Base-by-base conservation (phyloP, 768 basidiomycete genomes). In the Paxillus ammoniavirescens region DNA sequence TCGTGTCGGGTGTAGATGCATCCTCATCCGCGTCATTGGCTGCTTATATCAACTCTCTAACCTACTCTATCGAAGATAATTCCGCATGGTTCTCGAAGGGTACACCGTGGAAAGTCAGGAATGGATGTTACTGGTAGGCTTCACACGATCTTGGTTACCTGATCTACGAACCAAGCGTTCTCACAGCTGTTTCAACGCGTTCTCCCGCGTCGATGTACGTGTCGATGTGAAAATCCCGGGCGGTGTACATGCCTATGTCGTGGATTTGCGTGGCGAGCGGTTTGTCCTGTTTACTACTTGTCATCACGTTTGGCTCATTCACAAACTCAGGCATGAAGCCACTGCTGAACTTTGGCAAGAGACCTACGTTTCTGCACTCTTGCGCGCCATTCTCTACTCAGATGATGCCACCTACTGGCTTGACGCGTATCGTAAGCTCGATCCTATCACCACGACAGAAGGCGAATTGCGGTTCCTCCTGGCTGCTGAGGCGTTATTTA, bases 181-280 rank as follows among this genome's bases (percentile, higher is more conserved):
- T 21, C 36, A 2, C 55, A 91, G 92, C 72, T 97, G 93, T 72
- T 99, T 97, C 76, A 97, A 99, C 69, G 97, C 97, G 9, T 99
- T 99, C 67, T 95, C 95, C 37, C 77, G 97, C 28, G 91, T 98
- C 48, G 97, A 99, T 65, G 86, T 98, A 30, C 84, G 96, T 36
- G 94, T 99, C 7, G 97, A 99, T 59, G 97, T 98, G 55, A 97
- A 96, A 72, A 98, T 99, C 47, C 97, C 97, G 0, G 97, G 97
- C 28, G 96, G 97, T 12, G 97, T 99, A 14, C 84, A 87, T 58
- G 91, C 95, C 5, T 98, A 97, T 69, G 88, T 91, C 30, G 84
- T 98, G 17, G 97, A 98, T 69, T 71, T 97, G 49, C 84, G 97
- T 9, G 96, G 97, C 8, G 97, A 98, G 69, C 79, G 92, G 93